A percentile compares a stretch with the other conserved stretches of the same genome.
Conservation (phyloP, 768 basidiomycete genomes). For the Russula sp. region DNA sequence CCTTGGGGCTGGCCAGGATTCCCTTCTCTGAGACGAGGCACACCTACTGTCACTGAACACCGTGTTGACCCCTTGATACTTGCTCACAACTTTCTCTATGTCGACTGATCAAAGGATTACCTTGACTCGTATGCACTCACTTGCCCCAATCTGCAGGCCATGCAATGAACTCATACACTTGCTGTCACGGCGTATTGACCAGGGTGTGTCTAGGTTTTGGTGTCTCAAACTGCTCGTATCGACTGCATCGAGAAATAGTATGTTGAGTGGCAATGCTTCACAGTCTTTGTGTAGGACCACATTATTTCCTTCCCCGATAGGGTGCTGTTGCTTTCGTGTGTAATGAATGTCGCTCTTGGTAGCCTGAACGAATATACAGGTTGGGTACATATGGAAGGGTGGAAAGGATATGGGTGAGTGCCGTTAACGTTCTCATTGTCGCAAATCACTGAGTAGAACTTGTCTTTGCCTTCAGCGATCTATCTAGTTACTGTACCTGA, state of each 20-base stretch:
- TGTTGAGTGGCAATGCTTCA: constrained; percentile 47
- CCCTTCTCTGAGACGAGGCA: background rate
- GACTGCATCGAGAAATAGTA: constrained; percentile 29
- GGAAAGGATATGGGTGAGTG: constrained; percentile 40
- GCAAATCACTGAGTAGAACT: background rate
- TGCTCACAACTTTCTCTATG: too few species aligned
- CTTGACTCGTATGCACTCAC: background rate
- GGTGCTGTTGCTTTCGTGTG: constrained; percentile 22
- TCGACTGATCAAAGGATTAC: background rate
- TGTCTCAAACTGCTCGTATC: background rate
- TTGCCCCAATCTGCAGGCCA: background rate
- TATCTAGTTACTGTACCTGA: constrained; percentile 21
- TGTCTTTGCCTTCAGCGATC: constrained; percentile 25
- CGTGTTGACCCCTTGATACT: background rate
- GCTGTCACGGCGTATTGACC: background rate
- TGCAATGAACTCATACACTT: background rate
- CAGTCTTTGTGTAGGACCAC: constrained; percentile 50
- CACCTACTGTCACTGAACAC: background rate
- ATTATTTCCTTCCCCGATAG: constrained; percentile 45
- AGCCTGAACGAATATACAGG: constrained; percentile 23
- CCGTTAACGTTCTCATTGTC: background rate
- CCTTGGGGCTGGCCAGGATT: background rate
- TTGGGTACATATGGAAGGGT: constrained; percentile 48
- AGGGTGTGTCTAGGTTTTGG: background rate
- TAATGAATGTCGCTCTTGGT: background rate